Evolutionary conservation across 208 protist genomes (phyloP), one percentile per base, ranked within the genome.

Genomic region (Leptomonas pyrrhocoris): DNA sequence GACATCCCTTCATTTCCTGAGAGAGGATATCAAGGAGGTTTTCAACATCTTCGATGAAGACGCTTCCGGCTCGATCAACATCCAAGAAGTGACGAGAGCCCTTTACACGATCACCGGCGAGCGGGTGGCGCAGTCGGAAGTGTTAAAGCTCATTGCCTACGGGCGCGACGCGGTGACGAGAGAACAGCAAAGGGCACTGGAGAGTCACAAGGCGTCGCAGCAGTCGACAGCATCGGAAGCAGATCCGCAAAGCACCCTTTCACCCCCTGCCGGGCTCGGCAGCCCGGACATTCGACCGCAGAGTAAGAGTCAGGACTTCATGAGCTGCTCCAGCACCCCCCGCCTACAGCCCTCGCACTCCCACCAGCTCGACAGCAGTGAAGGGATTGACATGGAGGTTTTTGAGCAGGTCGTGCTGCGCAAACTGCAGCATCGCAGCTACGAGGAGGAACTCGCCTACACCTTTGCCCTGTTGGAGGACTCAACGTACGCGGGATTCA

Each of bases 21-120:
- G 78, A 27, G 84, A 92, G 56, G 90, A 94, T 49, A 93, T 95
- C 49, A 74, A 77, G 21, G 90, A 95, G 51, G 88, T 95, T 27
- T 95, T 94, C 67, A 78, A 73, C 49, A 85, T 94, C 8, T 95
- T 92, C 51, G 86, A 95, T 60, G 90, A 95, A 51, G 90, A 95
- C 56, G 80, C 69, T 12, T 83, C 86, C 0, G 90, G 90, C 23
- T 82, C 61, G 42, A 92, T 95, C 56, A 83, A 80, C 48, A 74
- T 93, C 3, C 62, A 79, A 27, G 88, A 95, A 46, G 72, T 91
- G 13, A 62, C 62, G 8, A 62, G 81, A n/a, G 90, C 90, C 1
- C 59, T 95, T 21, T 84, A 92, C 70, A 92, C 88, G 12, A 88
- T 95, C 36, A 95, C 88, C 21, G 90, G 90, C 11, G 69, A 84